Conservation (phyloP, 2,329 filamentous ascomycete genomes). For the Fusarium sp. region DNA sequence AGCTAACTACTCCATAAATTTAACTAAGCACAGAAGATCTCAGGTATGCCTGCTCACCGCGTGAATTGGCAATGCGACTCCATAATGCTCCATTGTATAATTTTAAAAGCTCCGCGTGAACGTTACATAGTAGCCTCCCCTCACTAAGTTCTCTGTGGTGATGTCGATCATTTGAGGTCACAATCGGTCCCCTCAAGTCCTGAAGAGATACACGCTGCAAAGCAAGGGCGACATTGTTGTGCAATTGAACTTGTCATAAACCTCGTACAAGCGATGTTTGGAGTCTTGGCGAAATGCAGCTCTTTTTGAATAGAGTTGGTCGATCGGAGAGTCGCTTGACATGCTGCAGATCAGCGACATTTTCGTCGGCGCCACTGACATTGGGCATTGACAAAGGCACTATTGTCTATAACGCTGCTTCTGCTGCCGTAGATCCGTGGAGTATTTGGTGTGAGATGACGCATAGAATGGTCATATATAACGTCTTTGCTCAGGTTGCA, state of each 20-base stretch:
- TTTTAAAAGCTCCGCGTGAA: neutral
- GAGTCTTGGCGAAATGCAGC: neutral
- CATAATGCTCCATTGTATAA: neutral
- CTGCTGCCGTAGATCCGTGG: neutral
- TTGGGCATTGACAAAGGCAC: too few relatives aligned
- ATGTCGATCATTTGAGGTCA: neutral
- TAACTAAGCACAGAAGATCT: neutral
- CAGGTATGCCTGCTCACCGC: neutral
- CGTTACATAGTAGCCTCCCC: neutral
- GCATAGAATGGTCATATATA: neutral
- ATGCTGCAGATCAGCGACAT: neutral
- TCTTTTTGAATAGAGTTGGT: neutral
- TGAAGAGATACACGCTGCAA: rapidly evolving
- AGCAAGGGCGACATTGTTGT: too few relatives aligned
- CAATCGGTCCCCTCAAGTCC: rapidly evolving
- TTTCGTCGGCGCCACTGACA: neutral
- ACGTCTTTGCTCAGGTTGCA: neutral
- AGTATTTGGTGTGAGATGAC: neutral
- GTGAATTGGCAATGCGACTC: neutral
- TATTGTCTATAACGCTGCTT: neutral
- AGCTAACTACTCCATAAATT: neutral
- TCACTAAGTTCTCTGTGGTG: too few relatives aligned
- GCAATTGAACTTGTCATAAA: neutral
- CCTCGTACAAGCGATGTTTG: neutral
- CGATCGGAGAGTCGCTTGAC: neutral